Base-by-base conservation (phyloP, 1,139 yeast species). In the Pichia norvegensis region DNA sequence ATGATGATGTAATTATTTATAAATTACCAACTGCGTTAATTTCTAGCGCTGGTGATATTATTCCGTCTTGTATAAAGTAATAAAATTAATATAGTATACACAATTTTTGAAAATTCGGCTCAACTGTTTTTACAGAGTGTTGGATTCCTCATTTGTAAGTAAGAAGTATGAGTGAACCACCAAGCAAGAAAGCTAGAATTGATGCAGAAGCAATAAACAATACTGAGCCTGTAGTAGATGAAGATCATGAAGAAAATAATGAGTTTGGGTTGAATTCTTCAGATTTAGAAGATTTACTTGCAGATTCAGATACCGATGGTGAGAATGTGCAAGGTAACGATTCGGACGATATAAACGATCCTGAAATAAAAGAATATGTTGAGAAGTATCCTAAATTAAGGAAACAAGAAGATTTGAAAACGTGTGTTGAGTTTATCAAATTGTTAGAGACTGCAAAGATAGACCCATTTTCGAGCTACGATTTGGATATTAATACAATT, bases 381-480 rank as follows among this genome's bases (percentile, higher is more conserved):
- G 7, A 9, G 22, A 35, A 23, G 19, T 38, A 38, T 38, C 29
- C 41, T 4, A 23, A 22, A 8, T 5, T 42, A n/a, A 21, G n/a
- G 10, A 16, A 16, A 36, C 46, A 40, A 25, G 35, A 29, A 17
- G 39, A 13, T 23, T 17, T 29, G n/a, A 13, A 6, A 10, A 19
- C 14, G 7, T 25, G 37, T 16, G 8, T 31, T 4, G 19, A 29
- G 19, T 45, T 35, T 11, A n/a, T 47, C 4, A 21, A 36, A 25
- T 13, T 46, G 4, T 58, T 74, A 11, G 52, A 55, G 9, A 58
- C 55, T 7, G 29, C 48, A 4, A 25, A 55, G 0, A 50, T 71
- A 4, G 68, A 73, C 48, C 73, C 76, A 1, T 72, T 55, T 48
- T 63, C 70, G 4, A 56, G 73, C 0, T 77, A 79, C 76, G 77